phyloP scores from a whole-genome alignment of 257 asterid species.

The Galeopsis tetrahit region DNA sequence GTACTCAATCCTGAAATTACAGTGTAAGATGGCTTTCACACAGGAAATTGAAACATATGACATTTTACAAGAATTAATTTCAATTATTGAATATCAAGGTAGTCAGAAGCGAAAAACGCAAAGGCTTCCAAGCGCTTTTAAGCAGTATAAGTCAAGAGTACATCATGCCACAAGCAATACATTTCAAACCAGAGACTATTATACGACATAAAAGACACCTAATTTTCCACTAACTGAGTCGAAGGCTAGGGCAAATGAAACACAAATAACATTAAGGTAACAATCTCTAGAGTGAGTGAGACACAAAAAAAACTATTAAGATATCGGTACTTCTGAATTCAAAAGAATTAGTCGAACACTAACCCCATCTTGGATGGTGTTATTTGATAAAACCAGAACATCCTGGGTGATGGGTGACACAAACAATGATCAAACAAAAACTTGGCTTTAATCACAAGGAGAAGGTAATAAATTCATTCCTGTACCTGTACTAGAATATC shows the following conservation, averaged over 20 bases:
- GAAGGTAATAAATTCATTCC: conserved; percentile 6
- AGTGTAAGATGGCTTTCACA: conserved; percentile 28
- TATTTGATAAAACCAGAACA: too few species aligned
- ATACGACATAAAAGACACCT: too few species aligned
- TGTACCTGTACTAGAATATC: conserved; percentile 22
- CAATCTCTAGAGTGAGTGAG: background rate
- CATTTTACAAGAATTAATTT: background rate
- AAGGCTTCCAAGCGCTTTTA: too few species aligned
- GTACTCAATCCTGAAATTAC: conserved; percentile 81
- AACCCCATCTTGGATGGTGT: background rate
- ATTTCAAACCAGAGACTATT: too few species aligned
- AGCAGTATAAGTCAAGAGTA: too few species aligned
- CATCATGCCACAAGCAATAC: too few species aligned
- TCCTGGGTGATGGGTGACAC: background rate
- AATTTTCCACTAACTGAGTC: background rate
- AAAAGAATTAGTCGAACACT: background rate
- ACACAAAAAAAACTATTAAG: background rate
- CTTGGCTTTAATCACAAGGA: background rate
- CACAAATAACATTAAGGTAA: background rate
- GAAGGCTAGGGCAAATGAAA: conserved; percentile 21
- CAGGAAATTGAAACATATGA: conserved; percentile 5
- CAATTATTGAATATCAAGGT: background rate
- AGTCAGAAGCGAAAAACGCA: too few species aligned
- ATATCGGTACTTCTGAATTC: background rate
- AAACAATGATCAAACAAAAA: conserved; percentile 12